Evolutionary conservation across 306 rosid species (phyloP).

Genomic region (Cyclanthera cordifolia): DNA sequence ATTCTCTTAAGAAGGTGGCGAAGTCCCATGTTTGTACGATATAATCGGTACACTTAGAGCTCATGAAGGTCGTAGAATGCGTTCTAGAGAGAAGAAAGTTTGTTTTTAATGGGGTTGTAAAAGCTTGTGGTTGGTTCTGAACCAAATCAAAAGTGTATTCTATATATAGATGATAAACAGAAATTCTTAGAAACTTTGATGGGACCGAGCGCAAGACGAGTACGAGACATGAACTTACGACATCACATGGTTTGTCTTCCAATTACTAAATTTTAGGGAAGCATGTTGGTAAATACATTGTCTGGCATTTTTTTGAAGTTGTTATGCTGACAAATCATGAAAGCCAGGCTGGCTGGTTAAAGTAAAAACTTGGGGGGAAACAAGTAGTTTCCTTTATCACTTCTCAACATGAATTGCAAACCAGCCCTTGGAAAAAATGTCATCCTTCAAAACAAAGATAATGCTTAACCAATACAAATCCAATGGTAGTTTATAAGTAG

Average conservation of each 20-base stretch:
- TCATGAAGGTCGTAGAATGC: neutral
- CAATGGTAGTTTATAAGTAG: neutral
- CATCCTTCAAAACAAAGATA: neutral
- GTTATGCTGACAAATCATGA: neutral
- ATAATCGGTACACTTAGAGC: neutral
- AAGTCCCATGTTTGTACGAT: neutral
- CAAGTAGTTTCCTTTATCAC: neutral
- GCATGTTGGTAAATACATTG: neutral
- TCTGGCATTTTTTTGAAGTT: neutral
- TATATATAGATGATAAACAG: neutral
- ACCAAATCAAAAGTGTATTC: neutral
- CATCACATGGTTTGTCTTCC: constrained; percentile 4
- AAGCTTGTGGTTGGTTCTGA: neutral
- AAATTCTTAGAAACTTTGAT: neutral
- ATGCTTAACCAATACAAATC: constrained; percentile 1
- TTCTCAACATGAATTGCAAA: neutral
- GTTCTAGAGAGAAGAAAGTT: neutral
- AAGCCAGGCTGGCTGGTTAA: neutral
- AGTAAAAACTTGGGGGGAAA: neutral
- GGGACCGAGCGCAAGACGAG: too few species aligned
- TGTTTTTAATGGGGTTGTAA: neutral
- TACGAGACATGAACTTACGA: neutral
- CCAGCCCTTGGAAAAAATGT: neutral
- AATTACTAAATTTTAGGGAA: neutral
- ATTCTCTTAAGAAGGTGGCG: neutral